Base-by-base conservation (phyloP, 768 basidiomycete species). In the Naganishia vishniacii region DNA sequence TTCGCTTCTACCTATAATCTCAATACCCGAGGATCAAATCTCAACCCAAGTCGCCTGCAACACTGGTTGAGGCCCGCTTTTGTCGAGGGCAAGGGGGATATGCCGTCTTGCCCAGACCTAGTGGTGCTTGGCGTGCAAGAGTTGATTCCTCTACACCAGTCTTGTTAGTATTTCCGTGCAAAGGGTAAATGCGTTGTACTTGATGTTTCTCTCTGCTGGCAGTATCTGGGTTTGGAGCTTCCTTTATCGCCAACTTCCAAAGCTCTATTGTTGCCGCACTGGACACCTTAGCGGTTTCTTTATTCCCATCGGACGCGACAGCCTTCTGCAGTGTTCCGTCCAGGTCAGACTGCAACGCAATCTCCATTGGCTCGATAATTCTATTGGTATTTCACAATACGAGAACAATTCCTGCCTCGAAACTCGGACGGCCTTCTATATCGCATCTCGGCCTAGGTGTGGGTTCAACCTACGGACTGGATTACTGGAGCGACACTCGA, bases 61-160 rank as follows among this genome's bases (percentile, higher is more conserved):
- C 87, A 89, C 79, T 97, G 93, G 93, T 83, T 97, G 26, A 81
- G 84, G 3, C 91, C 92, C 80, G 80, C 59, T 85, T 89, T 78
- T 80, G 83, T 71, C 77, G 78, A 61, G 80, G 84, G 63, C 20
- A n/a, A 32, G 5, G 59, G 48, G 46, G 20, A 49, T 66, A 18
- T 68, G 61, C 23, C 84, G 88, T 37, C 34, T 13, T 20, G 23
- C 5, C 90, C 92, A 42, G 91, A 92, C 74, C 83, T 93, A 32
- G 83, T 94, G 44, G 92, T 86, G 6, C 87, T 97, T 59, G 91
- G 90, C 2, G 92, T 95, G 68, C 94, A 98, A 75, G 94, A 98
- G 75, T 81, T 95, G 26, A 81, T 94, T 13, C 92, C 91, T 6
- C 81, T 98, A 2, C 89, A 93, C 73, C 84, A 91, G 42, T 87